Evolutionary conservation across 2,329 filamentous ascomycete genomes (phyloP).

Genomic region (Fusarium secorum): DNA sequence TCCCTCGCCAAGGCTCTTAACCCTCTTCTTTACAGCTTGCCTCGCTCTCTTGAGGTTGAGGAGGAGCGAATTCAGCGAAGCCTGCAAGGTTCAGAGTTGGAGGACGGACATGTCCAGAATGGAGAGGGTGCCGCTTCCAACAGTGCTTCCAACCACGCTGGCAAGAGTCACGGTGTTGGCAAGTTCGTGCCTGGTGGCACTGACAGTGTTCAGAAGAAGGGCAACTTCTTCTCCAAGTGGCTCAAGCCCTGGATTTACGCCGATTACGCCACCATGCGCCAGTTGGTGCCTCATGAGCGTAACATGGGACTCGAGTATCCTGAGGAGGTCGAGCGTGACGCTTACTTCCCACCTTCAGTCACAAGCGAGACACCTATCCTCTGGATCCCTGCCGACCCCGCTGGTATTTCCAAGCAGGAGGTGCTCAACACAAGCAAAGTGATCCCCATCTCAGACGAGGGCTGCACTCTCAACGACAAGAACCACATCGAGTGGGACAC

Average conservation of each 20-base stretch:
- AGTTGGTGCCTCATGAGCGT: conserved; percentile 70
- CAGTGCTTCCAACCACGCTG: conserved; percentile 18
- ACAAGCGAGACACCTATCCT: conserved; percentile 67
- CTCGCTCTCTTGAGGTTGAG: conserved; percentile 64
- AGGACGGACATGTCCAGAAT: conserved; percentile 32
- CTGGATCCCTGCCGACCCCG: conserved; percentile 78
- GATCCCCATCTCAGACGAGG: conserved; percentile 76
- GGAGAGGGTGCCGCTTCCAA: conserved; percentile 18
- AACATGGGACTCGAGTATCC: conserved; percentile 62
- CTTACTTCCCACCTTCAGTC: conserved; percentile 77
- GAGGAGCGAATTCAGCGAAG: conserved; percentile 50
- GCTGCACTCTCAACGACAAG: conserved; percentile 74
- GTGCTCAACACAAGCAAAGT: conserved; percentile 71
- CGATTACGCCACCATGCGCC: conserved; percentile 75
- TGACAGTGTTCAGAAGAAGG: conserved; percentile 52
- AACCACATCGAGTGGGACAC: conserved; percentile 54
- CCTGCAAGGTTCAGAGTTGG: conserved; percentile 41
- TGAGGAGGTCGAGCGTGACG: conserved; percentile 67
- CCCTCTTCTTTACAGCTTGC: conserved; percentile 76
- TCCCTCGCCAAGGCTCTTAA: conserved; percentile 73
- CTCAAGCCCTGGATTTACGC: conserved; percentile 80
- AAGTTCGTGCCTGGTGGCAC: conserved; percentile 35
- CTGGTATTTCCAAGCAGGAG: conserved; percentile 76
- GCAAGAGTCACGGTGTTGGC: conserved; percentile 33
- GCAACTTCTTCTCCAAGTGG: conserved; percentile 65